Evolutionary conservation across 352 stramenopile genomes (phyloP), one percentile per base, ranked within the genome.

Genomic region (Elongisporangium senticosum): DNA sequence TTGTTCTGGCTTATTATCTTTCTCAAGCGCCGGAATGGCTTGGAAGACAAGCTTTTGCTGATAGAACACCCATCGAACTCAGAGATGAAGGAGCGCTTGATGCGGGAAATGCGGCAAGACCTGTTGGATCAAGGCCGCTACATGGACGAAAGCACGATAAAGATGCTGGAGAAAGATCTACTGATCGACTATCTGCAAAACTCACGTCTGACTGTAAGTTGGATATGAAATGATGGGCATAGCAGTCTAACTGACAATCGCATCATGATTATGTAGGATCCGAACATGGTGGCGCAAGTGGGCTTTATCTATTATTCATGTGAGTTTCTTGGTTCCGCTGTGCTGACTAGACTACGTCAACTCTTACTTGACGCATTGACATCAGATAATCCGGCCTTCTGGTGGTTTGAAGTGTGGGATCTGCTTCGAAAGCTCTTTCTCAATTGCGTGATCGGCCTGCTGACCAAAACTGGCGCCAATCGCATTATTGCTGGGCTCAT

Each of bases 401-500:
- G 79, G 82, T 92, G 77, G 75, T 92, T 88, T 50, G 79, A 90
- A 63, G 81, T 92, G 2, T 87, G 79, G 71, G 79, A 92, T 23
- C 64, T 92, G n/a, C 63, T 69, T 0, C 74, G 82, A 15, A 92
- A 92, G 55, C 72, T 90, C 33, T 80, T 76, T 39, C 63, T 92
- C 13, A 92, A 87, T 58, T 87, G 79, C 55, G 49, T 92, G 7
- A 65, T 92, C 48, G 77, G 68, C 15, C 55, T 92, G 2, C 57
- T 84, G n/a, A 76, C 75, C 5, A 88, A 87, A 33, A 66, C 79
- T 11, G 77, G 76, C 5, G 79, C 77, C 3, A 90, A 87, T 61
- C 72, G 79, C 3, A 85, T 89, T 58, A 86, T 90, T 50, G 71
- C 77, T 2, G 82, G 74, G 1, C 72, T 92, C 52, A 74, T 89